Evolutionary conservation across 2,329 filamentous ascomycete species (phyloP).

Genomic region (Thielaviopsis punctulata): DNA sequence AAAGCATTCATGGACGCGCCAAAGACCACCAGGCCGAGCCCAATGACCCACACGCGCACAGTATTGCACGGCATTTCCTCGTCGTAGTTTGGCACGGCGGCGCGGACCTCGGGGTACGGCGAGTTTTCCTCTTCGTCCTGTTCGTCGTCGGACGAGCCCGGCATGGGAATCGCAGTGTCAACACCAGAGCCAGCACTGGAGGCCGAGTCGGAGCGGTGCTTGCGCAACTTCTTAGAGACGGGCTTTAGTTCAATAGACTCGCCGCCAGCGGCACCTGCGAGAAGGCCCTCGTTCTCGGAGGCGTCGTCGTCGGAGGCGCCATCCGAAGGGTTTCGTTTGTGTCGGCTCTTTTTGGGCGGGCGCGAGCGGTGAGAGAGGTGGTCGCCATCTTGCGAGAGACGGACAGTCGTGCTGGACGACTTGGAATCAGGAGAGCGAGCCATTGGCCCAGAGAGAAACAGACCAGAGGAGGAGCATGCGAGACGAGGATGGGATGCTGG

Average conservation of each 20-base stretch:
- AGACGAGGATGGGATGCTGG: too few species aligned
- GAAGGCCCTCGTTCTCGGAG: conserved; percentile 37
- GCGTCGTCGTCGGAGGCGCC: conserved; percentile 21
- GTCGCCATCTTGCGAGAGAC: background rate
- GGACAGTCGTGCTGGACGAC: background rate
- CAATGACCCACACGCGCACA: conserved; percentile 46
- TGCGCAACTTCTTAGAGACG: conserved; percentile 7
- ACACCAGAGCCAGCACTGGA: conserved; percentile 14
- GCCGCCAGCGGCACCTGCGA: conserved; percentile 27
- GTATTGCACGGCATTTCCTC: conserved; percentile 50
- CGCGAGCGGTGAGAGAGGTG: background rate
- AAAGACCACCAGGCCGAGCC: conserved; percentile 35
- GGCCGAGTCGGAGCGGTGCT: conserved; percentile 1
- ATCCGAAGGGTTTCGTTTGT: background rate
- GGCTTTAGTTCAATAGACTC: conserved; percentile 11
- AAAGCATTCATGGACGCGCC: conserved; percentile 46
- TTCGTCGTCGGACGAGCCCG: conserved; percentile 14
- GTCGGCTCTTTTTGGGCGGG: background rate
- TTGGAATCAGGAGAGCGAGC: conserved; percentile 4
- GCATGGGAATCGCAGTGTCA: conserved; percentile 3
- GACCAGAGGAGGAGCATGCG: background rate
- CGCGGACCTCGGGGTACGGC: conserved; percentile 48
- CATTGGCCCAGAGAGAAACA: background rate
- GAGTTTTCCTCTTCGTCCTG: conserved; percentile 33
- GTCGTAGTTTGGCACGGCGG: conserved; percentile 47